Evolutionary conservation across 805 yeast species (phyloP).

Genomic region (Geotrichum ghanense): DNA sequence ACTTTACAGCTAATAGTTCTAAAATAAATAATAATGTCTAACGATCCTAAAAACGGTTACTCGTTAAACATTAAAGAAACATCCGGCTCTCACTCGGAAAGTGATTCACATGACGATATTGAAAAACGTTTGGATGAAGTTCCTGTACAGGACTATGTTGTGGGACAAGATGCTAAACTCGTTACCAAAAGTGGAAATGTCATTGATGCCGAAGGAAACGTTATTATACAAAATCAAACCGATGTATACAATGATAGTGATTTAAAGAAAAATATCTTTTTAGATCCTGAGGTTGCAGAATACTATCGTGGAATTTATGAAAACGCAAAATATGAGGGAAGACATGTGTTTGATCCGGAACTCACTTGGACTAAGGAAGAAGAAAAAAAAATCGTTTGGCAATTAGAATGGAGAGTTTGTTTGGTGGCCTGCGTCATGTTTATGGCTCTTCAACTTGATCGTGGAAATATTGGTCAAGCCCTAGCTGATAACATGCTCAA

Average conservation of each 20-base stretch:
- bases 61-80: no score
- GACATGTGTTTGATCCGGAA: constrained; percentile 44
- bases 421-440: constrained; percentile 51
- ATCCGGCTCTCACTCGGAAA: no score
- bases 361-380: constrained; percentile 44
- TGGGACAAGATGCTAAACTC: not conserved
- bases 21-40: no score
- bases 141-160: not conserved
- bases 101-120: not conserved
- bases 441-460: constrained; percentile 45
- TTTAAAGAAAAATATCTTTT: constrained; percentile 18
- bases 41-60: no score
- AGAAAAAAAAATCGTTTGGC: constrained; percentile 37
- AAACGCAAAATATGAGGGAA: constrained; percentile 40
- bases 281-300: constrained; percentile 37
- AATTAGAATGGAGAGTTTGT: constrained; percentile 44
- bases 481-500: constrained; percentile 43
- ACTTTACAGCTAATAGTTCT: no score
- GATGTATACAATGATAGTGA: not conserved
- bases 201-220: not conserved
- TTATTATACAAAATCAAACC: not conserved
- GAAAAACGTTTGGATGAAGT: not conserved
- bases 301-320: constrained; percentile 38
- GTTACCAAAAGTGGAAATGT: not conserved
- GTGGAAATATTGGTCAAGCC: constrained; percentile 48